Evolutionary conservation across 176 grass and related monocot species (phyloP).

Genomic region (Triticum turgidum): DNA sequence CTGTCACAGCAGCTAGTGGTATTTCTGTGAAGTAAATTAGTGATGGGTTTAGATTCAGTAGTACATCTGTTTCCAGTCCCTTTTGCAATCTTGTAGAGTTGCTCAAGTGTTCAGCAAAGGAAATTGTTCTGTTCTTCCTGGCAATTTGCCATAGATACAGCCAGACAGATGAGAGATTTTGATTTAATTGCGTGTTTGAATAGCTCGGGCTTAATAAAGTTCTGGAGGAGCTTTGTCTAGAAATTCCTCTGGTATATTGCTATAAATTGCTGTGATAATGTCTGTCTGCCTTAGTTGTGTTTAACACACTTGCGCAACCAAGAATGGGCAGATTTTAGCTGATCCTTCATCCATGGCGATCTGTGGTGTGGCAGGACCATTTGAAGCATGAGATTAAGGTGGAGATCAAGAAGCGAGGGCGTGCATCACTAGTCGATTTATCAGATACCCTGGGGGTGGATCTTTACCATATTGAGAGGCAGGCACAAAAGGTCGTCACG

Average conservation of each 20-base stretch:
- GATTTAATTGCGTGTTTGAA: neutral
- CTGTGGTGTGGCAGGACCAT: conserved; percentile 67
- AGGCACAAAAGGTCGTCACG: conserved; percentile 61
- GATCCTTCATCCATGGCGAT: neutral
- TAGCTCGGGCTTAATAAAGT: neutral
- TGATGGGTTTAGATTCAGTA: neutral
- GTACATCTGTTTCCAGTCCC: neutral
- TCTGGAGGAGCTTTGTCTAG: neutral
- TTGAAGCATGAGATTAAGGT: conserved; percentile 83
- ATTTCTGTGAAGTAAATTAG: neutral
- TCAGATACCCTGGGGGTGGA: conserved; percentile 88
- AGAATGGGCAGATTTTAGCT: neutral
- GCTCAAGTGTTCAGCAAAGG: neutral
- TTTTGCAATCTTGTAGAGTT: neutral
- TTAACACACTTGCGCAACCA: neutral
- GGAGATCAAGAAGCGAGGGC: conserved; percentile 82
- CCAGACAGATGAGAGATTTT: neutral
- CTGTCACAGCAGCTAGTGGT: neutral
- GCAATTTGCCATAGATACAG: neutral
- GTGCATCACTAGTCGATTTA: conserved; percentile 78
- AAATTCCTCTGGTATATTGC: neutral
- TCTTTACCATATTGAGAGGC: conserved; percentile 91
- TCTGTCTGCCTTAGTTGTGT: neutral
- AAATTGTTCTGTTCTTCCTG: neutral
- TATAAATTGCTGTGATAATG: neutral